Conservation (phyloP, 1,284 basidiomycete species). For the Tremellales sp. region DNA sequence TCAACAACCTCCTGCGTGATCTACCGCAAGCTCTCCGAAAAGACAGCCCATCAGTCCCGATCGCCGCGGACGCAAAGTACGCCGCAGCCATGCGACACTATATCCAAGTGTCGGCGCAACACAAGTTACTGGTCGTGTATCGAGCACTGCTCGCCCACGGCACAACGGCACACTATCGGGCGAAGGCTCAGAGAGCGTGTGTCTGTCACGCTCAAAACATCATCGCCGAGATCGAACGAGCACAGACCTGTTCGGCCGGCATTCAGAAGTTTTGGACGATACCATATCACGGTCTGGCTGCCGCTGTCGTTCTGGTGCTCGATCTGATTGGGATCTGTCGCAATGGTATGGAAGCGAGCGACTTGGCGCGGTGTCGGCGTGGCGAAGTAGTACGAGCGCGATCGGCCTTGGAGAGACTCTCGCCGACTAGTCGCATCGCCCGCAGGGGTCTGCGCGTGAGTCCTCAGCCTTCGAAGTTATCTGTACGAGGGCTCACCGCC, state of each 20-base stretch:
- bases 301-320: slow-evolving; percentile 17
- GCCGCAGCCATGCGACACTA: slow-evolving; percentile 13
- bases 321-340: slow-evolving; percentile 11
- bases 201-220: slow-evolving; percentile 9
- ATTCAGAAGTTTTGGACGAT: slow-evolving; percentile 22
- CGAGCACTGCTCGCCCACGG: slow-evolving; percentile 15
- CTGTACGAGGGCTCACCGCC: no score
- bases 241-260: neutral
- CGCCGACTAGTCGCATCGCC: slow-evolving; percentile 17
- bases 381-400: slow-evolving; percentile 7
- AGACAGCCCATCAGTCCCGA: neutral
- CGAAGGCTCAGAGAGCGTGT: slow-evolving; percentile 10
- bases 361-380: neutral
- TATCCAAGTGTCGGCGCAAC: slow-evolving; percentile 14
- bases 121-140: slow-evolving; percentile 19
- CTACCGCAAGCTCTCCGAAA: no score
- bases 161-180: slow-evolving; percentile 1
- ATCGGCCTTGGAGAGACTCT: slow-evolving; percentile 11
- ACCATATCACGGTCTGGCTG: slow-evolving; percentile 20
- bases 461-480: no score
- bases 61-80: slow-evolving; percentile 2
- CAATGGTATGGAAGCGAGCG: neutral
- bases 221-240: slow-evolving; percentile 14
- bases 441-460: slow-evolving; percentile 14
- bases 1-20: slow-evolving; percentile 1